Evolutionary conservation across 2,329 filamentous ascomycete genomes (phyloP).

Genomic region (Calonectria honghensis): DNA sequence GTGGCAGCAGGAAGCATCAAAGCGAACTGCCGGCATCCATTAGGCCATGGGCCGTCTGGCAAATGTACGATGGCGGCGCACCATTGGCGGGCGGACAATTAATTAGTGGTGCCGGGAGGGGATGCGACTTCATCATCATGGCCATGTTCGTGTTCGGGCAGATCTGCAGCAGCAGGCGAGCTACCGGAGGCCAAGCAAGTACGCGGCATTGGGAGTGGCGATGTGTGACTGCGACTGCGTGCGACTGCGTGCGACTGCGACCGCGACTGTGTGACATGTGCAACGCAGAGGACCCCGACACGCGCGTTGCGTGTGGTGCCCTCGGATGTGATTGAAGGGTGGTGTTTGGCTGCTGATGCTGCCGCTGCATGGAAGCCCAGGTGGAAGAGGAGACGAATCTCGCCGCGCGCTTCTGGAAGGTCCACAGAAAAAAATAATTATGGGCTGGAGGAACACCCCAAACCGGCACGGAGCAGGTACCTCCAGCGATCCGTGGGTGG

Average conservation of each 20-base stretch:
- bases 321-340: constrained; percentile 4
- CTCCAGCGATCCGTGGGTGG: constrained; percentile 29
- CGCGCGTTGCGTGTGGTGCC: background rate
- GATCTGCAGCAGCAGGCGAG: constrained; percentile 22
- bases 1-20: constrained; percentile 20
- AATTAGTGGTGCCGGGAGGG: constrained; percentile 23
- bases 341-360: background rate
- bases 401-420: constrained; percentile 37
- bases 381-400: constrained; percentile 35
- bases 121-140: constrained; percentile 12
- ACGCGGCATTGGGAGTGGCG: constrained; percentile 25
- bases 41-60: constrained; percentile 19
- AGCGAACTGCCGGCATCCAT: constrained; percentile 25
- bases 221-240: constrained; percentile 3
- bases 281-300: background rate
- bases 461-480: constrained; percentile 27
- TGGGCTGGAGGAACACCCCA: constrained; percentile 24
- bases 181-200: background rate
- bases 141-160: constrained; percentile 23
- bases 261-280: constrained; percentile 1
- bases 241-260: background rate
- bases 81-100: constrained; percentile 22
- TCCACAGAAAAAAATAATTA: constrained; percentile 27
- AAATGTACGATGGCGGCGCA: constrained; percentile 14
- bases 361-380: constrained; percentile 36